These are phyloP conservation scores for Dioscorea alata DNA, from an alignment of 106 monocot species.

Conservation along the genomic window DNA sequence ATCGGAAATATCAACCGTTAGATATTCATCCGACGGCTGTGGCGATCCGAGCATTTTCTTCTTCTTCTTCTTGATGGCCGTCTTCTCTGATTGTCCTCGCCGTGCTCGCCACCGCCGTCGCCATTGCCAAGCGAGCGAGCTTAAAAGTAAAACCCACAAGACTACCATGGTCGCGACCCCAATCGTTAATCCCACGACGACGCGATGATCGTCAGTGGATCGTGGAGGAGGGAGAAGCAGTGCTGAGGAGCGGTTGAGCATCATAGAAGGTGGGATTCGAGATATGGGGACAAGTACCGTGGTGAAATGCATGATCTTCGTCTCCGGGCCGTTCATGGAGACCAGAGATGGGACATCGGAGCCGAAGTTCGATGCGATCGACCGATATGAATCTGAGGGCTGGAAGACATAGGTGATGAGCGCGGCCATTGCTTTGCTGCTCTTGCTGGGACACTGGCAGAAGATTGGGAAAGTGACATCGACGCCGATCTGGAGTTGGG, in stretches of 20 bases:
- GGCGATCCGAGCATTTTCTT: not conserved
- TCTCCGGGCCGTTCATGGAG: slow-evolving; percentile 33
- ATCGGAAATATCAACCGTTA: slow-evolving; percentile 60
- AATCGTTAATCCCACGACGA: slow-evolving; percentile 29
- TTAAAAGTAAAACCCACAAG: slow-evolving; percentile 12
- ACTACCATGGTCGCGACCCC: slow-evolving; percentile 36
- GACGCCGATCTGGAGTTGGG: slow-evolving; percentile 46
- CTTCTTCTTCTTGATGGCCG: not conserved
- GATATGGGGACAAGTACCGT: slow-evolving; percentile 47
- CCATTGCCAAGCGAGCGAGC: slow-evolving; percentile 15
- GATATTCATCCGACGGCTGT: slow-evolving; percentile 13
- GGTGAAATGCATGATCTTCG: not conserved
- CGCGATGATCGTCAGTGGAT: not conserved
- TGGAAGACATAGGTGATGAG: slow-evolving; percentile 57
- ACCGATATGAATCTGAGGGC: slow-evolving; percentile 41
- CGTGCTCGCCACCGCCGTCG: not conserved
- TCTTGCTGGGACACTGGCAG: slow-evolving; percentile 53
- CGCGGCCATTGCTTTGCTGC: not conserved
- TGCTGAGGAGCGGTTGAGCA: not conserved
- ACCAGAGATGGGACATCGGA: slow-evolving; percentile 26
- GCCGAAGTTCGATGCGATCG: slow-evolving; percentile 49
- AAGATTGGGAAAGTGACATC: slow-evolving; percentile 55
- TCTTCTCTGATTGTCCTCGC: not conserved
- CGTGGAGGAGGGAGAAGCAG: slow-evolving; percentile 2
- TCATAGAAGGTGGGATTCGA: slow-evolving; percentile 28